Evolutionary conservation across 2,329 filamentous ascomycete genomes (phyloP).

Genomic region (Penicillium frequentans): DNA sequence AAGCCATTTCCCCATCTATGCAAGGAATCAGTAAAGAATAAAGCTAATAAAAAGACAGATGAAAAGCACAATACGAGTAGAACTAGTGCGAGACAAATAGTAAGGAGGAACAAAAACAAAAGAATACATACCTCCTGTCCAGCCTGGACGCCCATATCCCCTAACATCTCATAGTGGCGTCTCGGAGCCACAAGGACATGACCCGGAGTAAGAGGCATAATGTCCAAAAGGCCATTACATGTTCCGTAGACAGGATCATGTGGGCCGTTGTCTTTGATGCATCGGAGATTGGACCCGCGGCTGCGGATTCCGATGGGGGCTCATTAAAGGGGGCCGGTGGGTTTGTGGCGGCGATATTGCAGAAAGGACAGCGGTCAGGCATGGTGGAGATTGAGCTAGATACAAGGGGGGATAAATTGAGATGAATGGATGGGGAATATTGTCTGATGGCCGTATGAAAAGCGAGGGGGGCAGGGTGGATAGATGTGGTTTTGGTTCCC

Average conservation of each 20-base stretch:
- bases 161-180: constrained; percentile 73
- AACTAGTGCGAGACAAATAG: background rate
- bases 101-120: background rate
- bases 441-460: background rate
- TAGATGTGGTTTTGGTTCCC: background rate
- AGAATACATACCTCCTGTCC: constrained; percentile 62
- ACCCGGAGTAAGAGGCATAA: constrained; percentile 79
- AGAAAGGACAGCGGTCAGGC: constrained; percentile 54
- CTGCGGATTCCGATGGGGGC: constrained; percentile 23
- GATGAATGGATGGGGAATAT: background rate
- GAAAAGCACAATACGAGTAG: background rate
- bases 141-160: constrained; percentile 65
- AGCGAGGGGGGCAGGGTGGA: background rate
- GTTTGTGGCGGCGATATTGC: constrained; percentile 56
- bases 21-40: background rate
- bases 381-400: constrained; percentile 5
- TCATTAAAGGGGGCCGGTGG: constrained; percentile 36
- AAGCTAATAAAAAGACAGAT: background rate
- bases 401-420: background rate
- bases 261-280: constrained; percentile 31
- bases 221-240: constrained; percentile 89
- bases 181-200: constrained; percentile 83
- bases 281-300: constrained; percentile 6
- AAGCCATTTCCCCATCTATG: constrained; percentile 47
- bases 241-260: constrained; percentile 73